Evolutionary conservation across 208 protist genomes (phyloP), one percentile per base, ranked within the genome.

Genomic region (Acanthamoeba lenticulata): DNA sequence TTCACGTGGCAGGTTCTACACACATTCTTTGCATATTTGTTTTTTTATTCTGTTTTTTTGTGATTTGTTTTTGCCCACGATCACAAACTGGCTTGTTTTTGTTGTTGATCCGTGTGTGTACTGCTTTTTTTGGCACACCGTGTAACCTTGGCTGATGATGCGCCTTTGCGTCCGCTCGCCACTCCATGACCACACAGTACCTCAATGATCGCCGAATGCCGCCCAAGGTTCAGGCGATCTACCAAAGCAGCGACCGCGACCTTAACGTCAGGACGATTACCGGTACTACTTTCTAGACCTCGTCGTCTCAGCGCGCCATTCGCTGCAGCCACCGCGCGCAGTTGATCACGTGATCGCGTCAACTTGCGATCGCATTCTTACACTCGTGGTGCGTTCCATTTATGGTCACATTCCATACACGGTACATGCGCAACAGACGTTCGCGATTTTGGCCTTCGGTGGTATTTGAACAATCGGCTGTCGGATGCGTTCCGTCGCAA

Each of bases 1-100:
- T 90, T 90, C 83, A 72, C 83, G 21, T 90, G 83, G 83, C 49
- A 90, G 83, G 24, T 38, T 47, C 36, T 83, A 24, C 15, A 47
- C 24, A 67, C 24, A 67, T 27, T 67, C 27, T 24, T 67, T 67
- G 24, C 27, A 24, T 27, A 67, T 67, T 27, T 67, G 24, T 67
- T 67, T 67, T 67, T 67, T 27, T 67, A 24, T 67, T 27, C 24
- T 27, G 24, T 67, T 67, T 67, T 24, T 24, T 24, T 27, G n/a
- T n/a, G n/a, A n/a, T n/a, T n/a, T n/a, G n/a, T n/a, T n/a, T n/a
- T n/a, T n/a, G n/a, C n/a, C n/a, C n/a, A n/a, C n/a, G n/a, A n/a
- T n/a, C n/a, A n/a, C n/a, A n/a, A n/a, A n/a, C n/a, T n/a, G n/a
- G n/a, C n/a, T n/a, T n/a, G n/a, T n/a, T n/a, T n/a, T n/a, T n/a